Conservation (phyloP, 371 early-diverging fungal genomes). For the Circinella minor region DNA sequence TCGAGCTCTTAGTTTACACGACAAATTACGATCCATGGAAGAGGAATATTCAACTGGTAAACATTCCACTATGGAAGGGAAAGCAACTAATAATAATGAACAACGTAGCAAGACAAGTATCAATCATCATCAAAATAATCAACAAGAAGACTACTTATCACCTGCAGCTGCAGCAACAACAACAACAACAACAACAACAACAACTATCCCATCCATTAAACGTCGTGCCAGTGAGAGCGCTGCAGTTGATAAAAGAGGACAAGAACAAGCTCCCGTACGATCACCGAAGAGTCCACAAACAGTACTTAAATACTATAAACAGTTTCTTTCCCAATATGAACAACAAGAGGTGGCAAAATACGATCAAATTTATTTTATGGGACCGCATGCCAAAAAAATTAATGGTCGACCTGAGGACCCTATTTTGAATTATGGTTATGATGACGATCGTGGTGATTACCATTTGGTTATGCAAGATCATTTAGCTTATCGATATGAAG, state of each 20-base stretch:
- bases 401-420: slow-evolving; percentile 44
- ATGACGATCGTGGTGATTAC: slow-evolving; percentile 95
- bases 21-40: slow-evolving; percentile 23
- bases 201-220: neutral
- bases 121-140: neutral
- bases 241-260: neutral
- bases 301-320: slow-evolving; percentile 51
- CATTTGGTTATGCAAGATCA: slow-evolving; percentile 87
- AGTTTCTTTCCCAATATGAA: slow-evolving; percentile 74
- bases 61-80: slow-evolving; percentile 5
- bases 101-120: neutral
- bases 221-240: slow-evolving; percentile 1
- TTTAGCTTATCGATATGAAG: slow-evolving; percentile 89
- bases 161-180: neutral
- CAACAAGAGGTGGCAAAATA: slow-evolving; percentile 77
- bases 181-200: neutral
- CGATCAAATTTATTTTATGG: slow-evolving; percentile 79
- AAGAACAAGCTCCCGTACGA: neutral
- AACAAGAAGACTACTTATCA: neutral
- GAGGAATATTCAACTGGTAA: slow-evolving; percentile 24
- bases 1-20: slow-evolving; percentile 27
- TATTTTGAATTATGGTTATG: slow-evolving; percentile 69
- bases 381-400: slow-evolving; percentile 60
- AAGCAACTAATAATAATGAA: neutral
- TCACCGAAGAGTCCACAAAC: slow-evolving; percentile 36